Conservation (phyloP, 495 filamentous ascomycete species). For the Penicillium pancosmium region DNA sequence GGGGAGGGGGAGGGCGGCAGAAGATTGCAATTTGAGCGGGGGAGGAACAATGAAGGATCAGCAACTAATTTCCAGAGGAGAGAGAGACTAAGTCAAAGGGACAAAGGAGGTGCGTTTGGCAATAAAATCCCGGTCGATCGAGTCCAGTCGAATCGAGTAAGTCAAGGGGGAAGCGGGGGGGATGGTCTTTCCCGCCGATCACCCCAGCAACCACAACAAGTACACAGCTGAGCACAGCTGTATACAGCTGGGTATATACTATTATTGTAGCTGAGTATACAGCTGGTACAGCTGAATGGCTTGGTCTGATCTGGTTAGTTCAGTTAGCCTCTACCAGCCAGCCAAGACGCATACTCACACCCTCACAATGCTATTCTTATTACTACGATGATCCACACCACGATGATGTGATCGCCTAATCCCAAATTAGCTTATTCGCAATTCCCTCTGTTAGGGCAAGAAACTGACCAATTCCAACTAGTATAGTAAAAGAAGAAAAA, state of each 20-base stretch:
- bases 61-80: not conserved
- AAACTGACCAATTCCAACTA: not conserved
- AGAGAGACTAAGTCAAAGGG: constrained; percentile 6
- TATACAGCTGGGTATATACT: not conserved
- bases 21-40: constrained; percentile 11
- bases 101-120: constrained; percentile 9
- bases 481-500: not conserved
- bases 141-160: not conserved
- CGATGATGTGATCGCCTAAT: constrained; percentile 2
- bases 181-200: constrained; percentile 21
- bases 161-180: constrained; percentile 16
- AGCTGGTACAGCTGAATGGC: not conserved
- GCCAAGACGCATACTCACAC: not conserved
- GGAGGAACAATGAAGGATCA: constrained; percentile 5
- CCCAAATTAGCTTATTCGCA: not conserved
- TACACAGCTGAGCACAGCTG: not conserved
- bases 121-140: not conserved
- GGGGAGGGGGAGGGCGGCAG: constrained; percentile 12
- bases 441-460: not conserved
- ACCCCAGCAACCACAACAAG: constrained; percentile 30
- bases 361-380: not conserved
- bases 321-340: too few species aligned
- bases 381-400: not conserved
- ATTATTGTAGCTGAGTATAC: not conserved
- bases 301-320: not conserved